Evolutionary conservation across 2,329 filamentous ascomycete species (phyloP).

Genomic region (Clarireedia paspali): DNA sequence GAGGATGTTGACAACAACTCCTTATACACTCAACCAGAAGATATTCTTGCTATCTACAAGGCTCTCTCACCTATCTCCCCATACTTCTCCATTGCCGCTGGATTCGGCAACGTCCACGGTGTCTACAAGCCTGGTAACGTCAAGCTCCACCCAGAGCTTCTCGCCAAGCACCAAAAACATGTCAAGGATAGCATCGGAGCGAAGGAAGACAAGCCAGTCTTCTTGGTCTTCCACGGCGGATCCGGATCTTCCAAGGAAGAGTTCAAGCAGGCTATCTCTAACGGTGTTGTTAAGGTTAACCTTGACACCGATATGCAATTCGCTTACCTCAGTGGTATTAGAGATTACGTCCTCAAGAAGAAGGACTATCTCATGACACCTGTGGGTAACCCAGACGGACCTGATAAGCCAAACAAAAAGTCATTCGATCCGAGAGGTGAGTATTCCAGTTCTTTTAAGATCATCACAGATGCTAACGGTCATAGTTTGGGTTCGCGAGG

Average conservation of each 20-base stretch:
- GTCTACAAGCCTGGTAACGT: conserved; percentile 99
- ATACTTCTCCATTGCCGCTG: conserved; percentile 97
- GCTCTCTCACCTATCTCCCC: conserved; percentile 77
- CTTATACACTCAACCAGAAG: conserved; percentile 96
- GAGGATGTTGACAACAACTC: conserved; percentile 94
- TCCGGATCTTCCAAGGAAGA: conserved; percentile 87
- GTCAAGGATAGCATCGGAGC: conserved; percentile 72
- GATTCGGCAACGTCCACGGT: conserved; percentile 98
- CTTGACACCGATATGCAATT: conserved; percentile 97
- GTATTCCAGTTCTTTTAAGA: neutral
- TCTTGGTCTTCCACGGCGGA: conserved; percentile 99
- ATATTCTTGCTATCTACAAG: conserved; percentile 88
- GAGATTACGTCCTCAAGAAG: conserved; percentile 90
- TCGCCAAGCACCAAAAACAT: conserved; percentile 91
- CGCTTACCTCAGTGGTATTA: conserved; percentile 86
- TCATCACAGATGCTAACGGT: neutral
- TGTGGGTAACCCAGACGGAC: conserved; percentile 92
- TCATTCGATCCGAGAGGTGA: conserved; percentile 49
- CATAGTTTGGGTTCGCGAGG: conserved; percentile 82
- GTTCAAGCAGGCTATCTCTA: conserved; percentile 78
- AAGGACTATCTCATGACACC: conserved; percentile 84
- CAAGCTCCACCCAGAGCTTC: conserved; percentile 89
- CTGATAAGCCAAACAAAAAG: conserved; percentile 99
- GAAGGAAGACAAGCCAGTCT: conserved; percentile 82
- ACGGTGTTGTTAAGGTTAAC: conserved; percentile 99